These are phyloP conservation scores for Microcyclosporella mali DNA, from an alignment of 2,329 filamentous ascomycete species.

Conservation along the genomic window DNA sequence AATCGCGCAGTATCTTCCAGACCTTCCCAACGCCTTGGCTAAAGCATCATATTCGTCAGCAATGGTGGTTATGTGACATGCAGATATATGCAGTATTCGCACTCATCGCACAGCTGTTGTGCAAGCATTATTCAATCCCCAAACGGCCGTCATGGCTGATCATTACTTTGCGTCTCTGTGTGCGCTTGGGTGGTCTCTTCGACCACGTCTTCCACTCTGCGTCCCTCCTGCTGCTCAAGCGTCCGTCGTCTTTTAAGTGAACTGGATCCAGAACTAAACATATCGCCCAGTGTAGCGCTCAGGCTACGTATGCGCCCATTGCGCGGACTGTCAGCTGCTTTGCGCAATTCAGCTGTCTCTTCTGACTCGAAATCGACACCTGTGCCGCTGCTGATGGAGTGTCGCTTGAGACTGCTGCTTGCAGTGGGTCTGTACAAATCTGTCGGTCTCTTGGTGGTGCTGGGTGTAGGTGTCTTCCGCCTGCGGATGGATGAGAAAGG, in stretches of 20 bases:
- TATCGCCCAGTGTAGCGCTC: constrained; percentile 24
- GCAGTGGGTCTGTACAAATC: constrained; percentile 3
- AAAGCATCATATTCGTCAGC: too few species aligned
- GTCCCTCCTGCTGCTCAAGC: too few species aligned
- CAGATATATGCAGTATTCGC: too few species aligned
- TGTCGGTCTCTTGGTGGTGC: constrained; percentile 6
- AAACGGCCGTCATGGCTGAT: too few species aligned
- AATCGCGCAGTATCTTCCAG: too few species aligned
- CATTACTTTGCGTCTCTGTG: too few species aligned
- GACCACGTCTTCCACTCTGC: too few species aligned
- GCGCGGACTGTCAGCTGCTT: constrained; percentile 13
- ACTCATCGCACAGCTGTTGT: too few species aligned
- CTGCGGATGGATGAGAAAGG: constrained; percentile 15
- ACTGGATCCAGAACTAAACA: constrained; percentile 15
- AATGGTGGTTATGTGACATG: too few species aligned
- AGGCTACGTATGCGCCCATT: constrained; percentile 19
- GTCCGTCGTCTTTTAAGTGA: constrained; percentile 12
- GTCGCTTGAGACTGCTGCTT: constrained; percentile 14
- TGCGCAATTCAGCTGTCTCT: constrained; percentile 11
- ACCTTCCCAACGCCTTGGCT: too few species aligned
- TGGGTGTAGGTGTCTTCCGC: constrained; percentile 9
- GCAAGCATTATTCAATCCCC: too few species aligned
- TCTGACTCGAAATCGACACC: constrained; percentile 19
- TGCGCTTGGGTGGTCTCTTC: too few species aligned
- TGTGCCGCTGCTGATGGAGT: constrained; percentile 24